phyloP scores from a whole-genome alignment of 305 asterid genomes.

The Stenogyne calaminthoides region DNA sequence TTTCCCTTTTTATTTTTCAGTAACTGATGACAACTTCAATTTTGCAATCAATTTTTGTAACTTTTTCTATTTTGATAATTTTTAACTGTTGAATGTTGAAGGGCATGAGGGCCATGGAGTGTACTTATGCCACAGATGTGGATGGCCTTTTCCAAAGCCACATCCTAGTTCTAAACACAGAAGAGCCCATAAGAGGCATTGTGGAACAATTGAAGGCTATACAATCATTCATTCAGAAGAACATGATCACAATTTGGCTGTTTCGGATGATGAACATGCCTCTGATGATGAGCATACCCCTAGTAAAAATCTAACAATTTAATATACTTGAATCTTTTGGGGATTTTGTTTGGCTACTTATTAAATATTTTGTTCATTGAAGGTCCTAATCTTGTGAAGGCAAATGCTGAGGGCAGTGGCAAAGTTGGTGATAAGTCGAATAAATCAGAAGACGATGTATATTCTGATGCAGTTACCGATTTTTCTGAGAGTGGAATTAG shows the following conservation, averaged over 20 bases:
- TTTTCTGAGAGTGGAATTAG: conserved; percentile 63
- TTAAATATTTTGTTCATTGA: conserved; percentile 30
- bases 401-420: conserved; percentile 39
- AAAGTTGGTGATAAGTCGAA: conserved; percentile 44
- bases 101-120: conserved; percentile 61
- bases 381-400: conserved; percentile 57
- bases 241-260: conserved; percentile 35
- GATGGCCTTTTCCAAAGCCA: conserved; percentile 92
- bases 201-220: conserved; percentile 86
- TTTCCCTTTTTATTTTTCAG: conserved; percentile 4
- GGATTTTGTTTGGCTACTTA: background rate
- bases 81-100: conserved; percentile 37
- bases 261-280: conserved; percentile 59
- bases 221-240: conserved; percentile 41
- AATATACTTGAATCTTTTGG: conserved; percentile 3
- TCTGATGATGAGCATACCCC: conserved; percentile 62
- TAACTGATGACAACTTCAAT: background rate
- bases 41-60: background rate
- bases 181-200: conserved; percentile 80
- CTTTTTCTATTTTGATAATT: background rate
- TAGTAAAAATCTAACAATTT: conserved; percentile 43
- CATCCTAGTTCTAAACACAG: conserved; percentile 91
- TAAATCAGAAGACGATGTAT: conserved; percentile 72
- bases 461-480: conserved; percentile 71
- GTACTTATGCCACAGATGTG: conserved; percentile 75